Percentiles rank a stretch among this genome's conserved stretches.
Evolutionary conservation across 345 rosid species (phyloP).

Genomic region (Balakata baccata): DNA sequence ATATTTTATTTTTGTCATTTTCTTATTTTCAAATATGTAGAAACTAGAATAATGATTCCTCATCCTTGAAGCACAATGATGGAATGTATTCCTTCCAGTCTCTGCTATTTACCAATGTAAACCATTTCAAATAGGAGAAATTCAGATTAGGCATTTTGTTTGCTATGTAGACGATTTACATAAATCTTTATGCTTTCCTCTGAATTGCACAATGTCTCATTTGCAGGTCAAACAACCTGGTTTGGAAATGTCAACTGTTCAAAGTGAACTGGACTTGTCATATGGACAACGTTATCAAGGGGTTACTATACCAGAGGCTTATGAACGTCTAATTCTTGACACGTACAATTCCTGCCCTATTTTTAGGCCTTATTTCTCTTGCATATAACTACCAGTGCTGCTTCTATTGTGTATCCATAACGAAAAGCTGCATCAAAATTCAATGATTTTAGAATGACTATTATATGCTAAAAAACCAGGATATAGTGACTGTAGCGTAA

Average conservation of each 20-base stretch:
- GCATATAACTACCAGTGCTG: background rate
- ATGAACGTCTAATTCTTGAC: constrained; percentile 95
- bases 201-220: constrained; percentile 16
- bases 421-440: background rate
- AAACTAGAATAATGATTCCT: background rate
- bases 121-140: background rate
- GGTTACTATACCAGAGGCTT: constrained; percentile 87
- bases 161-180: background rate
- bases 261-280: constrained; percentile 96
- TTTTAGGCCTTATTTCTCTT: background rate
- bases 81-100: background rate
- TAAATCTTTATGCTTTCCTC: background rate
- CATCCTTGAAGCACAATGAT: background rate
- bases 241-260: constrained; percentile 84
- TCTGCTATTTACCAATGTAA: background rate
- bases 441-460: background rate
- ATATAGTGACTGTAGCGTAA: background rate
- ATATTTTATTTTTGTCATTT: background rate
- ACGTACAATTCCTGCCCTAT: constrained; percentile 47
- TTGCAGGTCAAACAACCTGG: constrained; percentile 97
- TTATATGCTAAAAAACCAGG: background rate
- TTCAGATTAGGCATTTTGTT: background rate
- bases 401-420: background rate
- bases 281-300: constrained; percentile 86
- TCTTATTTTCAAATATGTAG: background rate